Evolutionary conservation across 768 basidiomycete species (phyloP).

Genomic region (Suillus hirtellus): DNA sequence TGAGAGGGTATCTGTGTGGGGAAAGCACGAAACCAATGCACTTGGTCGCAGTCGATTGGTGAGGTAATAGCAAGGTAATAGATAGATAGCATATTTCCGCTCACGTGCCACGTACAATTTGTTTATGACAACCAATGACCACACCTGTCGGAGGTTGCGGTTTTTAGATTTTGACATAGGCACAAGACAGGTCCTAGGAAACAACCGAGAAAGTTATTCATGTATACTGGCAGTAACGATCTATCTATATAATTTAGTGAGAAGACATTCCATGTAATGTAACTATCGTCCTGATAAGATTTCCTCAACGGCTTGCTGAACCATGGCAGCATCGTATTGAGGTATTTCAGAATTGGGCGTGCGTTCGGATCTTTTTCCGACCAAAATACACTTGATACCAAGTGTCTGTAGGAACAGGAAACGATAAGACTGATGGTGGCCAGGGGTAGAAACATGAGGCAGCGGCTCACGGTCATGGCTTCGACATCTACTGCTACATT

Average conservation of each 20-base stretch:
- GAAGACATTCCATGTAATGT: not conserved
- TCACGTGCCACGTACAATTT: not conserved
- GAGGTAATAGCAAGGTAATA: slow-evolving; percentile 3
- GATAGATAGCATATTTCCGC: not conserved
- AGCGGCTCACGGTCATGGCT: slow-evolving; percentile 56
- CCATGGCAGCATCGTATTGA: slow-evolving; percentile 47
- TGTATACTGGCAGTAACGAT: not conserved
- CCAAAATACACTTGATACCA: slow-evolving; percentile 60
- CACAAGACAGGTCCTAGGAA: not conserved
- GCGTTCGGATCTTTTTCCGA: slow-evolving; percentile 33
- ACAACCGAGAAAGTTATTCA: not conserved
- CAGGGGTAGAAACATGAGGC: slow-evolving; percentile 1
- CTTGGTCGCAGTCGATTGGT: not conserved
- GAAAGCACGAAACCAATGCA: not conserved
- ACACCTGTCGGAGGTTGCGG: not conserved
- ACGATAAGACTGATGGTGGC: slow-evolving; percentile 9
- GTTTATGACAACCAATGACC: not conserved
- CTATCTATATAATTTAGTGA: not conserved
- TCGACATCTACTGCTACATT: slow-evolving; percentile 60
- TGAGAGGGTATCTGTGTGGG: not conserved
- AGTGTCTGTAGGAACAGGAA: slow-evolving; percentile 40
- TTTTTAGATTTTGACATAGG: not conserved
- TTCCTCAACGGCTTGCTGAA: slow-evolving; percentile 43
- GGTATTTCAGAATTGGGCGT: slow-evolving; percentile 26
- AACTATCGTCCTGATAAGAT: slow-evolving; percentile 22